A percentile compares a stretch with the other conserved stretches of the same genome.
Conservation (phyloP, 441 rosid species). For the Breynia disticha region DNA sequence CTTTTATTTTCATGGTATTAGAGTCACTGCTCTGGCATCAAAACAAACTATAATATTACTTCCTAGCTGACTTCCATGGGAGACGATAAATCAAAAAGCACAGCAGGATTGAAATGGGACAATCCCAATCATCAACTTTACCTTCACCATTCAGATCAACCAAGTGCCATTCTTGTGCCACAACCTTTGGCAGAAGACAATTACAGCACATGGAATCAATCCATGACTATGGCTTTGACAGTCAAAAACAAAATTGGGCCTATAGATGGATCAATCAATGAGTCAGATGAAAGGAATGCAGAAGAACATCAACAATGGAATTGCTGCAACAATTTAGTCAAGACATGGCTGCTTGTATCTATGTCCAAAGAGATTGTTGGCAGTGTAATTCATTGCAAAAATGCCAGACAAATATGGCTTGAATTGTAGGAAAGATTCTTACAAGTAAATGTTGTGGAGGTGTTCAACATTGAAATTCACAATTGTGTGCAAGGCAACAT, state of each 20-base stretch:
- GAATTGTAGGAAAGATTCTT: background rate
- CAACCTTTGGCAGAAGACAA: background rate
- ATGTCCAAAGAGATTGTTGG: conserved; percentile 3
- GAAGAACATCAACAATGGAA: background rate
- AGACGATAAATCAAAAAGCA: background rate
- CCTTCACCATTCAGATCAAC: background rate
- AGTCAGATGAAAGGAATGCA: background rate
- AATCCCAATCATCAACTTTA: background rate
- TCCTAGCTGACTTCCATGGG: background rate
- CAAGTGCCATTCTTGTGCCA: background rate
- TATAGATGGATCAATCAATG: background rate
- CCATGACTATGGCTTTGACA: conserved; percentile 4
- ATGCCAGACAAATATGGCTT: background rate
- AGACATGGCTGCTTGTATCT: conserved; percentile 1
- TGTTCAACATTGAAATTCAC: conserved; percentile 8
- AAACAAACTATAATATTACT: background rate
- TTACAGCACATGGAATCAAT: conserved; percentile 3
- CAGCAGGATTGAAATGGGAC: background rate
- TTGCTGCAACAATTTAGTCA: background rate
- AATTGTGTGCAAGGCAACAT: conserved; percentile 11
- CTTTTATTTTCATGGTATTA: background rate
- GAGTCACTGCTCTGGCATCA: background rate
- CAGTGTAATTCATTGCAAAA: background rate
- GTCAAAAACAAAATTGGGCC: background rate
- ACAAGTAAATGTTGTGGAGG: background rate